phyloP scores from a whole-genome alignment of 805 yeast species.

The Grigorovia jiainica region DNA sequence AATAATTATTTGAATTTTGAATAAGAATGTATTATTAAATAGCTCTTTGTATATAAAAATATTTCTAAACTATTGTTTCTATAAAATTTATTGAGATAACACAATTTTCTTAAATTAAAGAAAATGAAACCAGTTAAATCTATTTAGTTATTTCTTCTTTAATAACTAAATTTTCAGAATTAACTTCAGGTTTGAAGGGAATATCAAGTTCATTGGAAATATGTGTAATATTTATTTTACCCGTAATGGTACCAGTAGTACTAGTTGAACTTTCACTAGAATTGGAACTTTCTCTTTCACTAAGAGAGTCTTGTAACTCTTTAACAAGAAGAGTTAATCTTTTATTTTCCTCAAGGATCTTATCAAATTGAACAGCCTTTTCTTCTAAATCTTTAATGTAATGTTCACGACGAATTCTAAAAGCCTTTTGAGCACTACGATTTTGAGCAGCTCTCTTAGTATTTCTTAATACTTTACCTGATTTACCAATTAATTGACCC shows the following conservation, averaged over 20 bases:
- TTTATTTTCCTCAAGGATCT: conserved; percentile 55
- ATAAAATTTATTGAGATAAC: too few species aligned
- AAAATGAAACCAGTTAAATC: too few species aligned
- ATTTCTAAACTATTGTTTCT: too few species aligned
- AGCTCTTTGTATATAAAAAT: too few species aligned
- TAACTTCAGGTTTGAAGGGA: neutral
- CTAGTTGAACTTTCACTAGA: neutral
- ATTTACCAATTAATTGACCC: conserved; percentile 20
- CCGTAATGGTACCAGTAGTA: neutral
- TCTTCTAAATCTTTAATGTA: conserved; percentile 72
- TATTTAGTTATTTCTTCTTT: conserved; percentile 25
- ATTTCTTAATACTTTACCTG: conserved; percentile 26
- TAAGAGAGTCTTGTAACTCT: neutral
- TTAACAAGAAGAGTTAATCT: conserved; percentile 29
- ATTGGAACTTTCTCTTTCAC: neutral
- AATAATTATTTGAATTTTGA: too few species aligned
- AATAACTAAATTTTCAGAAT: neutral
- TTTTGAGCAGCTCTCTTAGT: conserved; percentile 89
- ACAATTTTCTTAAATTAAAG: too few species aligned
- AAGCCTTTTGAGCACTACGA: conserved; percentile 85
- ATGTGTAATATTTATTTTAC: neutral
- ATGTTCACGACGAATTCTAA: conserved; percentile 73
- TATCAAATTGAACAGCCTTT: conserved; percentile 53
- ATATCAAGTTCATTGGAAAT: neutral
- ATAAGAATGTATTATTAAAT: too few species aligned